Evolutionary conservation across 2,329 filamentous ascomycete genomes (phyloP).

Genomic region (Fusarium veterinarium): DNA sequence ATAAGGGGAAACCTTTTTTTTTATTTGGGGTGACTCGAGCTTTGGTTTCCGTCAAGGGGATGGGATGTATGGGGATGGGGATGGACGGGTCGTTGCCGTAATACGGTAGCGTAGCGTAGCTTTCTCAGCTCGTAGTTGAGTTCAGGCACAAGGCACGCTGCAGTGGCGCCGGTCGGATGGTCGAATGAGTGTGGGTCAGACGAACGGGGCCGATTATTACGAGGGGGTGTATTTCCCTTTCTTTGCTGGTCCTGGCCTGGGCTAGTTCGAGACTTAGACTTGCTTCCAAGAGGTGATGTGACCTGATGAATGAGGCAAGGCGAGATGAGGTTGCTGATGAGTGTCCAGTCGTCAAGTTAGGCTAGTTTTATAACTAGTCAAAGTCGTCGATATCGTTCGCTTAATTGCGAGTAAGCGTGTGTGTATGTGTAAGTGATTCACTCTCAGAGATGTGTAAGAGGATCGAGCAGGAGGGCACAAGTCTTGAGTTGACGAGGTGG

Average conservation of each 20-base stretch:
- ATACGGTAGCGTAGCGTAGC: slow-evolving; percentile 34
- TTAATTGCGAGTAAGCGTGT: slow-evolving; percentile 12
- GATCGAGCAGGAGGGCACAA: slow-evolving; percentile 3
- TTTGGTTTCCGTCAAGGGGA: slow-evolving; percentile 33
- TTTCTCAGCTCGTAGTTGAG: slow-evolving; percentile 39
- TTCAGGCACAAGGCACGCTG: slow-evolving; percentile 41
- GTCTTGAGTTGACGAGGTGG: background rate
- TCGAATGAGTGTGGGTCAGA: slow-evolving; percentile 45
- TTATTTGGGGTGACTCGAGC: slow-evolving; percentile 35
- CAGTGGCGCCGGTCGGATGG: slow-evolving; percentile 45
- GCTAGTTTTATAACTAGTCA: slow-evolving; percentile 14
- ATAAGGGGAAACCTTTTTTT: slow-evolving; percentile 35
- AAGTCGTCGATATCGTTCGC: slow-evolving; percentile 32
- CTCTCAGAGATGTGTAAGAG: slow-evolving; percentile 13
- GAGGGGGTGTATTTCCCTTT: slow-evolving; percentile 27
- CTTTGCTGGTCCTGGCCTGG: slow-evolving; percentile 4
- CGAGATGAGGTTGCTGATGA: slow-evolving; percentile 6
- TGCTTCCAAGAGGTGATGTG: slow-evolving; percentile 22
- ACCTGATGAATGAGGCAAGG: slow-evolving; percentile 34
- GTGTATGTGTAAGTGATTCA: slow-evolving; percentile 39
- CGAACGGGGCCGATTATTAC: slow-evolving; percentile 40
- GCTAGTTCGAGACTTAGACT: slow-evolving; percentile 13
- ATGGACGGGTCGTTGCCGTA: slow-evolving; percentile 40
- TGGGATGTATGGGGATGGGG: slow-evolving; percentile 6
- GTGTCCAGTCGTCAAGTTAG: background rate